phyloP scores from a whole-genome alignment of 176 grass and related monocot species.

The Dendrocalamus sinicus region DNA sequence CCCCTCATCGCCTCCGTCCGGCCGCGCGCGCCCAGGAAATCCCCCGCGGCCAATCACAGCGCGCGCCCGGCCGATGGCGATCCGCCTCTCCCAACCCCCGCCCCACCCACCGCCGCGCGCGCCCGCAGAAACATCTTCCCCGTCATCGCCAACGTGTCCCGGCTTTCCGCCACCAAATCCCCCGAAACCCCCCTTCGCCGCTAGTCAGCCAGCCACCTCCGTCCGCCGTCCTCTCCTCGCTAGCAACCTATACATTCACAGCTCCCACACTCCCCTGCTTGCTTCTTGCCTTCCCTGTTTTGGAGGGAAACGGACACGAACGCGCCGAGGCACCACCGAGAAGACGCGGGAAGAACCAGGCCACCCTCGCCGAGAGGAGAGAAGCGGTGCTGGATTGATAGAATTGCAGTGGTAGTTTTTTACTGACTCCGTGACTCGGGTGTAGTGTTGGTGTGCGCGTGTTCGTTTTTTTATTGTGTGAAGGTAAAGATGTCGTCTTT shows the following conservation, averaged over 20 bases:
- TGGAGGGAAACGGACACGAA: background rate
- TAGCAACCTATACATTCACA: slow-evolving; percentile 49
- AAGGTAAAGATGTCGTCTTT: slow-evolving; percentile 71
- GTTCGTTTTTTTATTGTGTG: background rate
- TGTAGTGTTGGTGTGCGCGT: background rate
- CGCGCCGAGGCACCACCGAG: background rate
- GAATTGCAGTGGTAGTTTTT: background rate
- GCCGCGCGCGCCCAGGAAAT: slow-evolving; percentile 44
- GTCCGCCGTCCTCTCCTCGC: background rate
- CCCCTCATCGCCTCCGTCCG: slow-evolving; percentile 52
- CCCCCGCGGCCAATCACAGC: slow-evolving; percentile 53
- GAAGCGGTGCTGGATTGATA: background rate
- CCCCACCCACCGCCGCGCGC: background rate
- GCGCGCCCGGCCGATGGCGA: slow-evolving; percentile 3
- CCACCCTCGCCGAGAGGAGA: background rate
- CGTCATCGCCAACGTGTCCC: slow-evolving; percentile 52
- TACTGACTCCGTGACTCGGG: background rate
- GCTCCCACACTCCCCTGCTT: slow-evolving; percentile 19
- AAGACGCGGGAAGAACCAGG: background rate
- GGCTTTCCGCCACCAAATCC: slow-evolving; percentile 26
- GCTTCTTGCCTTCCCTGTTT: slow-evolving; percentile 36
- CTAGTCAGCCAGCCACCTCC: background rate
- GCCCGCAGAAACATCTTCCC: background rate
- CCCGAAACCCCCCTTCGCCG: background rate
- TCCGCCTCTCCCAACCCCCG: slow-evolving; percentile 18